Evolutionary conservation across 495 filamentous ascomycete species (phyloP), one percentile per base, ranked within the genome.

Genomic region (Daldinia grandis): DNA sequence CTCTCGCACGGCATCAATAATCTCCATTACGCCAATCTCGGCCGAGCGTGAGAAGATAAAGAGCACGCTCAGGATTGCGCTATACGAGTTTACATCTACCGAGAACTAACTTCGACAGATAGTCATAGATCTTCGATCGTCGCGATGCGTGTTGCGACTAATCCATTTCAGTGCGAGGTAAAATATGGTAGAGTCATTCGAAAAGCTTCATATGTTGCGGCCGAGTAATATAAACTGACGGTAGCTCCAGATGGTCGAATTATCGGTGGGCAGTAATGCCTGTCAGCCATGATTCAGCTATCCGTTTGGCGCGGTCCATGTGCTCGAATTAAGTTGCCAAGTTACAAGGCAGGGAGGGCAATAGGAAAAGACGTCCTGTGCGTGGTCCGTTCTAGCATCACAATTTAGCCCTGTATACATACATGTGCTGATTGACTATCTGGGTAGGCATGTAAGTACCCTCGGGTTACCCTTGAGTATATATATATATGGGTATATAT

Each of bases 121-220:
- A 4, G 17, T 28, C n/a, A 49, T 49, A 61, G 35, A 61, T 67
- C 33, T 35, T 61, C 49, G n/a, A 61, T 60, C 27, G 49, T 56
- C 56, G 25, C 33, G 33, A 14, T 35, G 3, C 64, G 33, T 31
- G 17, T 47, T 33, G 25, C 21, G 28, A 63, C 60, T 30, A 28
- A n/a, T 3, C 10, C n/a, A 12, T 53, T 63, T 19, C 42, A 5
- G 24, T 25, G 24, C 28, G 17, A 33, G 19, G 15, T 7, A 50
- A 28, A 30, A 49, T 15, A 17, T 27, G 8, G 33, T 14, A 15
- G 19, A 50, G 58, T 44, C 35, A 49, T 19, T n/a, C 19, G 37
- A 10, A 37, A 35, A 19, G 25, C 50, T 47, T 31, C 62, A 47
- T 64, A 57, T n/a, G 17, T 56, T 56, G 10, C 35, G 2, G 44